These are phyloP conservation scores for Blastobotrys apis DNA, from an alignment of 1,139 yeast species.

Conservation along the genomic window DNA sequence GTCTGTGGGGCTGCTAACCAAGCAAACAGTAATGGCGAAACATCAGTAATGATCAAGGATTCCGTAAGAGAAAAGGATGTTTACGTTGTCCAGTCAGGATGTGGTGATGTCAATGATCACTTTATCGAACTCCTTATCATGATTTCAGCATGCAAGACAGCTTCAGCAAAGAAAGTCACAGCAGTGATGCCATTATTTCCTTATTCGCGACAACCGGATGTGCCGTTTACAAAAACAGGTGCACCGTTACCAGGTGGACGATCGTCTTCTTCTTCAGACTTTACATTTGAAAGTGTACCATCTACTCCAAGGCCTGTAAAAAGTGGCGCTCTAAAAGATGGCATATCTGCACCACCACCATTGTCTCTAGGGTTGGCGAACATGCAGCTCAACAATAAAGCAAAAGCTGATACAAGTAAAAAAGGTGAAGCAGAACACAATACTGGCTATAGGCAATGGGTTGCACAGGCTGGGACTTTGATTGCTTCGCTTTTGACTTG, in stretches of 20 bases:
- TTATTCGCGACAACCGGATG: constrained; percentile 93
- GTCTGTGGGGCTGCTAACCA: neutral
- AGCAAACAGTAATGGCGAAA: constrained; percentile 64
- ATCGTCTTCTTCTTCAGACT: constrained; percentile 26
- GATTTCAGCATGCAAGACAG: constrained; percentile 92
- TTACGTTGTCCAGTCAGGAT: constrained; percentile 73
- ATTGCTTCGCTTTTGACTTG: constrained; percentile 83
- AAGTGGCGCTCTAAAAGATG: neutral
- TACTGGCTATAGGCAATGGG: constrained; percentile 88
- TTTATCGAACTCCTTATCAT: constrained; percentile 83
- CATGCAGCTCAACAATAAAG: neutral
- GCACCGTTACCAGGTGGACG: constrained; percentile 44
- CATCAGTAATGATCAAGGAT: constrained; percentile 75
- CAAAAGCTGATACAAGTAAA: constrained; percentile 18
- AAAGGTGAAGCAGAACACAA: constrained; percentile 33
- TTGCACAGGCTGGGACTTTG: constrained; percentile 91
- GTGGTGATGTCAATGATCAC: constrained; percentile 88
- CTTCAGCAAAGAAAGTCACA: constrained; percentile 88
- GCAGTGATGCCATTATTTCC: constrained; percentile 95
- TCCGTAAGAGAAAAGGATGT: constrained; percentile 94
- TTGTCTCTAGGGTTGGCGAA: constrained; percentile 14
- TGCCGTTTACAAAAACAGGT: constrained; percentile 71
- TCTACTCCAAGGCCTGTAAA: constrained; percentile 46
- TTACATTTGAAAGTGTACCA: constrained; percentile 61
- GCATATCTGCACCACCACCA: constrained; percentile 9